These are phyloP conservation scores for Vigna mungo DNA, from an alignment of 306 rosid genomes.

Conservation along the genomic window DNA sequence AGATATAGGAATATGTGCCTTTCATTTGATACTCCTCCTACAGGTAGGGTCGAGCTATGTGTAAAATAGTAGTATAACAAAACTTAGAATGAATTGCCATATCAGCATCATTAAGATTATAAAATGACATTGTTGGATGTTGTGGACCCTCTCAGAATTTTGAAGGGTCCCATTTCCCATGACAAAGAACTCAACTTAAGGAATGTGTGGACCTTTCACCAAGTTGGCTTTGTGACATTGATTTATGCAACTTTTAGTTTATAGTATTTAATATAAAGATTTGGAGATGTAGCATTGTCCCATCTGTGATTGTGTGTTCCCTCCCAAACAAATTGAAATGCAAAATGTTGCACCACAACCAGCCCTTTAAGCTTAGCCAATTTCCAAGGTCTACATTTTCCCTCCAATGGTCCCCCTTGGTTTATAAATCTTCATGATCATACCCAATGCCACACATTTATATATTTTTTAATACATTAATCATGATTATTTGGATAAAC, in stretches of 20 bases:
- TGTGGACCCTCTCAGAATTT: conserved; percentile 20
- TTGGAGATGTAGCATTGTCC: conserved; percentile 29
- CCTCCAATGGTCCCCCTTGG: conserved; percentile 52
- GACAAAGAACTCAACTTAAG: not conserved
- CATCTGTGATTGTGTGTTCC: conserved; percentile 46
- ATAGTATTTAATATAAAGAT: not conserved
- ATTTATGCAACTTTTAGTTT: conserved; percentile 3
- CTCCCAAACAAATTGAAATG: conserved; percentile 49
- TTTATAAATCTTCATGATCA: conserved; percentile 50
- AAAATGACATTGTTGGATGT: conserved; percentile 31
- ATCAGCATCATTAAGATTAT: not conserved
- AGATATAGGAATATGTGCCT: not conserved
- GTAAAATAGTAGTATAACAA: no score
- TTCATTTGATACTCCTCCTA: not conserved
- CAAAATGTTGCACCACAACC: conserved; percentile 38
- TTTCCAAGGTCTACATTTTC: conserved; percentile 41
- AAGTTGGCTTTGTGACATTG: conserved; percentile 29
- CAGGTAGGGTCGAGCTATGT: not conserved
- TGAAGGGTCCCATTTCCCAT: conserved; percentile 1
- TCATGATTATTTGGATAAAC: not conserved
- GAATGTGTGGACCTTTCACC: conserved; percentile 3
- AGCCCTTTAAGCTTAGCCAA: conserved; percentile 34
- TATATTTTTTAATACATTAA: not conserved
- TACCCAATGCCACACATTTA: conserved; percentile 47
- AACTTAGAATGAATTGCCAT: conserved; percentile 4